Base-by-base conservation (phyloP, 805 yeast species). In the Candida lessepsii region DNA sequence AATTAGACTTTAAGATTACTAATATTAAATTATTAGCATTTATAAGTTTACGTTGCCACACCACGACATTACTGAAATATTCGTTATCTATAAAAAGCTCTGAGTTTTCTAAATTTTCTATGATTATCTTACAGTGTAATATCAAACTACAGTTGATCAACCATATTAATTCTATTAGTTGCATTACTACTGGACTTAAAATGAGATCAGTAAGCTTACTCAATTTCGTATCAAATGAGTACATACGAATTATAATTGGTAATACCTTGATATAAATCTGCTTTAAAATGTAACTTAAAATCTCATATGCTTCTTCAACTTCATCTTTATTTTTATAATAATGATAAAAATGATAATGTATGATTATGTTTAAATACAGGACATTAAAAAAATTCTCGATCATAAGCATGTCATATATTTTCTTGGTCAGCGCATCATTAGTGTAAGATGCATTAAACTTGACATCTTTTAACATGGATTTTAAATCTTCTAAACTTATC, bases 321-420 rank as follows among this genome's bases (percentile, higher is more conserved):
- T 13, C 8, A 5, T 17, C 15, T 16, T 21, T 10, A 10, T 10
- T 13, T 3, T 13, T 13, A 24, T 17, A 30, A 10, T 37, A 23
- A 19, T 16, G 21, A 15, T 30, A 37, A 18, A 29, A 37, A 14
- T 37, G 40, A 30, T 37, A 37, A 30, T 37, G 25, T 7, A 37
- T 14, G 8, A 30, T 30, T 3, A 37, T 9, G 9, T 37, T 30
- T 3, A 36, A 13, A 29, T 10, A 36, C 33, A 28, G 31, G n/a
- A 31, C 26, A 9, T 16, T 19, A 23, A 37, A 29, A 24, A 30
- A 29, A n/a, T 29, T 37, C 8, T 37, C 35, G 17, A 37, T 25
- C 20, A 24, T 25, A 9, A 37, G 17, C 3, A 37, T 21, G 6
- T 37, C 30, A n/a, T 37, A 30, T 5, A 33, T 24, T 9, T 24